Evolutionary conservation across 176 grass and related monocot species (phyloP).

Genomic region (Aegilops speltoides): DNA sequence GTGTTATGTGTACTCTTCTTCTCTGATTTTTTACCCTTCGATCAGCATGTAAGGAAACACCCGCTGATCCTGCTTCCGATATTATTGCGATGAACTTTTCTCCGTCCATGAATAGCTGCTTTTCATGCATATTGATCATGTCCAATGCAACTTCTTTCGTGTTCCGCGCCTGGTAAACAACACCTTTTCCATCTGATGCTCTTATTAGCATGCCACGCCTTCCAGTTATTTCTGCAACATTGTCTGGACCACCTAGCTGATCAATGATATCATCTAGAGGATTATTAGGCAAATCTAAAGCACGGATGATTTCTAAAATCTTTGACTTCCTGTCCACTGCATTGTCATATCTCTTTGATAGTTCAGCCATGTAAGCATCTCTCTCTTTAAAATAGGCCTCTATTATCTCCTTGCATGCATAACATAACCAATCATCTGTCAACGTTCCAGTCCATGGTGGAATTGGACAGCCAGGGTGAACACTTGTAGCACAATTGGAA

Average conservation of each 20-base stretch:
- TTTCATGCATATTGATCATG: constrained; percentile 98
- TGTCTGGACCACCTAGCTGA: constrained; percentile 94
- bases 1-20: constrained; percentile 98
- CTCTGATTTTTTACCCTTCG: constrained; percentile 80
- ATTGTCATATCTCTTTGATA: constrained; percentile 84
- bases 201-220: constrained; percentile 82
- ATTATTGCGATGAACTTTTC: constrained; percentile 87
- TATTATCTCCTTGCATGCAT: constrained; percentile 80
- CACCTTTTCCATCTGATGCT: constrained; percentile 78
- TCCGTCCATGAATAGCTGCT: constrained; percentile 87
- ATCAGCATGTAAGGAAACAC: constrained; percentile 92
- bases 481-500: constrained; percentile 66
- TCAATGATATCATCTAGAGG: constrained; percentile 98
- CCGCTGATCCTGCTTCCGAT: constrained; percentile 95
- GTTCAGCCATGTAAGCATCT: constrained; percentile 77
- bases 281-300: constrained; percentile 96
- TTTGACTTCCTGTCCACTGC: constrained; percentile 76
- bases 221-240: constrained; percentile 96
- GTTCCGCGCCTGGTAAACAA: constrained; percentile 81
- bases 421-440: constrained; percentile 90
- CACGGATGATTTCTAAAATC: constrained; percentile 83
- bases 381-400: constrained; percentile 73
- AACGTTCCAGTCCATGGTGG: constrained; percentile 79
- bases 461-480: constrained; percentile 82
- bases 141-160: constrained; percentile 89